Conservation (phyloP, 768 basidiomycete species). For the Psilocybe sp. region DNA sequence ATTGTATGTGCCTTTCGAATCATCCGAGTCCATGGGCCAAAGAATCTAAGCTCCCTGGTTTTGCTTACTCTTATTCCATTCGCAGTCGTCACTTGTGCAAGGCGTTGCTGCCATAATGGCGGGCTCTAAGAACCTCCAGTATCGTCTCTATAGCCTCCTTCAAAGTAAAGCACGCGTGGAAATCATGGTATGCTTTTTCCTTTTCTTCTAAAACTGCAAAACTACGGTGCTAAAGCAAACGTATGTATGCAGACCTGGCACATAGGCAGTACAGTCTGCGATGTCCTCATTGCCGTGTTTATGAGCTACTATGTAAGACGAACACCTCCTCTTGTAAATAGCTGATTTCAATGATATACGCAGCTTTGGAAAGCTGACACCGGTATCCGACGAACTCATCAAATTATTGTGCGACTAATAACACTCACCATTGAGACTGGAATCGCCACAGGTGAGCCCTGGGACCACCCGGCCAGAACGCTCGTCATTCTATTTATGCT, state of each 20-base stretch:
- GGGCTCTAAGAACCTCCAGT: too few species aligned
- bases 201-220: not conserved
- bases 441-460: slow-evolving; percentile 1
- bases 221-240: too few species aligned
- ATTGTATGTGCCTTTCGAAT: not conserved
- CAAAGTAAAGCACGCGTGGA: not conserved
- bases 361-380: not conserved
- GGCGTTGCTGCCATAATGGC: too few species aligned
- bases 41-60: not conserved
- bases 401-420: slow-evolving; percentile 3
- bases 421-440: slow-evolving; percentile 20
- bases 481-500: too few species aligned
- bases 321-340: not conserved
- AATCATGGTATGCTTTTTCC: not conserved
- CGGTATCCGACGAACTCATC: slow-evolving; percentile 9
- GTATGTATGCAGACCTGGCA: slow-evolving; percentile 17
- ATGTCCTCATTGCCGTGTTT: slow-evolving; percentile 19
- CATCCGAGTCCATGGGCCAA: not conserved
- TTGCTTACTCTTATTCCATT: not conserved
- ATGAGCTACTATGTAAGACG: slow-evolving; percentile 18
- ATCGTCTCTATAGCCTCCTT: not conserved
- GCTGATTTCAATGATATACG: not conserved
- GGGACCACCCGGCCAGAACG: too few species aligned
- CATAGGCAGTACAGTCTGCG: slow-evolving; percentile 15
- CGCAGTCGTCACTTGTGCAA: too few species aligned